Conservation (phyloP, 495 filamentous ascomycete species). For the Penicillium silybi region DNA sequence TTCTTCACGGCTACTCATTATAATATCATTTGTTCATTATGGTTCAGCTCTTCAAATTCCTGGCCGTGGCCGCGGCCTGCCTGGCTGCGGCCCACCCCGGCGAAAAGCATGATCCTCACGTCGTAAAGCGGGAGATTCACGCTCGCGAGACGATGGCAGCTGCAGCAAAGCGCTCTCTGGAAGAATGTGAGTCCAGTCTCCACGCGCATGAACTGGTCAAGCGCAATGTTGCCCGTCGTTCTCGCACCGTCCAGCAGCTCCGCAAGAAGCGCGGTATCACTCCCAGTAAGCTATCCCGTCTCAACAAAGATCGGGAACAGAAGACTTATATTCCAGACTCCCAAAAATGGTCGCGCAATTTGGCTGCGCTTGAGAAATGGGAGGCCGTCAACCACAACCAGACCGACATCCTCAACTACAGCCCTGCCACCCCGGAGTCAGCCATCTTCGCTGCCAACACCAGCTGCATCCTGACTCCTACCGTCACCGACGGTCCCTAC, state of each 20-base stretch:
- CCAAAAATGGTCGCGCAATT: constrained; percentile 29
- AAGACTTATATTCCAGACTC: constrained; percentile 12
- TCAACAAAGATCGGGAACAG: not conserved
- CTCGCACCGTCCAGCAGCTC: constrained; percentile 36
- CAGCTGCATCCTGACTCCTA: constrained; percentile 52
- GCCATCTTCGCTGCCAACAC: constrained; percentile 51
- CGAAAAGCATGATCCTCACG: constrained; percentile 34
- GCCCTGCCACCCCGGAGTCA: constrained; percentile 20
- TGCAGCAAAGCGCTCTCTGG: constrained; percentile 24
- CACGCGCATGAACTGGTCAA: constrained; percentile 27
- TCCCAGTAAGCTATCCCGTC: constrained; percentile 29
- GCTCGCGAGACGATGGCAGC: constrained; percentile 26
- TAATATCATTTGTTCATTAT: constrained; percentile 2
- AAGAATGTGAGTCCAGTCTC: constrained; percentile 22
- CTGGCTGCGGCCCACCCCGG: constrained; percentile 31
- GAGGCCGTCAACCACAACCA: constrained; percentile 48
- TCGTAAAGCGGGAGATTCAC: constrained; percentile 29
- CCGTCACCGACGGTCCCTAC: constrained; percentile 52
- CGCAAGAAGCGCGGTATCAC: constrained; percentile 48
- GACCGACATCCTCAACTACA: constrained; percentile 23
- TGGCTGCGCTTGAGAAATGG: constrained; percentile 44
- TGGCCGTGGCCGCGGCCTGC: constrained; percentile 25
- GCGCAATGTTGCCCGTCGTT: constrained; percentile 35
- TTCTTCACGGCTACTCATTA: no score
- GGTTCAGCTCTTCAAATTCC: constrained; percentile 24